These are phyloP conservation scores for Candida fluviatilis DNA, from an alignment of 805 yeast genomes.

Conservation along the genomic window DNA sequence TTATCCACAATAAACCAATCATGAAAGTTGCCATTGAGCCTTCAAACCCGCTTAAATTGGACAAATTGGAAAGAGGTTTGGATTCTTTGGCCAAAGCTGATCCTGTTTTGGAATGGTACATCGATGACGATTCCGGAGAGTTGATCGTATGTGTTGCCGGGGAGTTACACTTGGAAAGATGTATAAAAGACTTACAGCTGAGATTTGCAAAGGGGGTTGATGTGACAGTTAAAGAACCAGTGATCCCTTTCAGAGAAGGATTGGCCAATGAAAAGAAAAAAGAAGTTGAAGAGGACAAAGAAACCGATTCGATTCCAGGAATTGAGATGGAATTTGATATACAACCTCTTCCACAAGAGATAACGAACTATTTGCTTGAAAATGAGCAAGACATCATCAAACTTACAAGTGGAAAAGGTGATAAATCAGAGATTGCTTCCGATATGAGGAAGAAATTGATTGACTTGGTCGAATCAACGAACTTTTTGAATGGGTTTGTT, in stretches of 20 bases:
- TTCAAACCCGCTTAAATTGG: conserved; percentile 75
- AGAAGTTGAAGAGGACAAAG: conserved; percentile 12
- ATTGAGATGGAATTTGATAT: conserved; percentile 49
- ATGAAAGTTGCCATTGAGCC: conserved; percentile 97
- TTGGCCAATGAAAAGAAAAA: conserved; percentile 52
- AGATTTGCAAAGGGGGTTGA: conserved; percentile 86
- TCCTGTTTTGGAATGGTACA: conserved; percentile 85
- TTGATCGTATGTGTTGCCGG: conserved; percentile 94
- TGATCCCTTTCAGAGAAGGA: conserved; percentile 91
- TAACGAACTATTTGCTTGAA: conserved; percentile 45
- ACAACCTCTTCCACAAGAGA: conserved; percentile 53
- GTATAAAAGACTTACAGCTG: conserved; percentile 84
- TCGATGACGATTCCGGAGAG: conserved; percentile 85
- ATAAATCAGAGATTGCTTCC: conserved; percentile 1
- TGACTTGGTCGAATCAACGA: conserved; percentile 6
- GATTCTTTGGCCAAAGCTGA: conserved; percentile 81
- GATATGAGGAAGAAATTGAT: conserved; percentile 9
- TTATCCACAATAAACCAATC: conserved; percentile 74
- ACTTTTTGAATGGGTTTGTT: conserved; percentile 13
- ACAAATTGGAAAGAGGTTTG: conserved; percentile 71
- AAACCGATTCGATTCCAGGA: conserved; percentile 16
- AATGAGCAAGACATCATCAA: conserved; percentile 42
- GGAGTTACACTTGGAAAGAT: conserved; percentile 91
- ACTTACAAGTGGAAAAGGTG: conserved; percentile 16
- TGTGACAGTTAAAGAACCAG: conserved; percentile 82